Evolutionary conservation across 805 yeast genomes (phyloP), one percentile per base, ranked within the genome.

Genomic region (Tanozyma kutaoensis): DNA sequence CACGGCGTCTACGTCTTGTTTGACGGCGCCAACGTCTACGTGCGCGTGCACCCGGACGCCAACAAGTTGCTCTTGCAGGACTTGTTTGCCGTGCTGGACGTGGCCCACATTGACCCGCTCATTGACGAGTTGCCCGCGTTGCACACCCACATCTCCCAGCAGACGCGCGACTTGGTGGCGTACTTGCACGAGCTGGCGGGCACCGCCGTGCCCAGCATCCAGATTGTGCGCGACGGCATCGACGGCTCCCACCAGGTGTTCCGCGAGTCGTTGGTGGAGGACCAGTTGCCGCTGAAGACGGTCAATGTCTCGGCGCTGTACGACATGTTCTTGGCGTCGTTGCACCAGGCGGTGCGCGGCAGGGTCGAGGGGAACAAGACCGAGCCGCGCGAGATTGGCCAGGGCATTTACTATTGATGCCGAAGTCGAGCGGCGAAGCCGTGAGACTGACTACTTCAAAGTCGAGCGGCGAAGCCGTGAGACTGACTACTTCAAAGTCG

Each of bases 1-100:
- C 82, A 84, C 23, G 93, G 94, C 6, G 85, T 80, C 7, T 84
- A 79, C 48, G 45, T 91, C 25, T 50, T 78, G 13, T 85, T 79
- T 55, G 71, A 81, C 40, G 88, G 93, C 12, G 58, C 55, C 14
- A 42, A 52, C 10, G 58, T 74, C 3, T 60, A 59, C 27, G 55
- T 86, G 20, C 77, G 80, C 72, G 55, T 86, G 23, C 82, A 79
- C 47, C 69, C 69, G 12, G 66, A 70, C 23, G 79, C 80, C 0
- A 73, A 76, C 37, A 71, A 76, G 8, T 49, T 71, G 31, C 57
- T 91, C 14, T 41, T 86, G 20, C 60, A 68, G 35, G 96, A 86
- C 47, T 50, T 91, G 30, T 74, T 88, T 42, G 94, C 88, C 1
- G 61, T 69, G 15, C 62, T 65, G 5, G 39, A 61, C 2, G 40